Percentiles rank a stretch among this genome's conserved stretches.
These are phyloP conservation scores for Porcisia hertigi DNA, from an alignment of 208 protist species.

Conservation along the genomic window DNA sequence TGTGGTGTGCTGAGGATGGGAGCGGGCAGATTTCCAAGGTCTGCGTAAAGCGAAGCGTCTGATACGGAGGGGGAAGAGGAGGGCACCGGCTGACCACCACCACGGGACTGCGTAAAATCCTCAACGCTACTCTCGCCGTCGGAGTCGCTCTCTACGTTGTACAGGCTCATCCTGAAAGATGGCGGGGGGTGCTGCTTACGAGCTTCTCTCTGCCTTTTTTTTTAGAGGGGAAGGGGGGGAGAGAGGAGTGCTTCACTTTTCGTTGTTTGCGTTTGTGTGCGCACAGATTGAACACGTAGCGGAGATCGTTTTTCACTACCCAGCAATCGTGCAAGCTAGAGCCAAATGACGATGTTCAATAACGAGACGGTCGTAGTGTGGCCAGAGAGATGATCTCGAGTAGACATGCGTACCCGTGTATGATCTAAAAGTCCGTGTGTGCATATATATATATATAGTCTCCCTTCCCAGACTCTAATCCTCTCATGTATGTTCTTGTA, in stretches of 20 bases:
- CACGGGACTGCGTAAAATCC: background rate
- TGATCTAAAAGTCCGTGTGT: background rate
- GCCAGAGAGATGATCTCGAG: no score
- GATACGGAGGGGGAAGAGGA: conserved; percentile 6
- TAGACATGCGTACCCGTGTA: no score
- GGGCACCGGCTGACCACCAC: background rate
- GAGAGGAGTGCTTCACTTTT: background rate
- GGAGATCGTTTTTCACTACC: no score
- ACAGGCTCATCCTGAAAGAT: background rate
- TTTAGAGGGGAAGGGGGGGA: background rate
- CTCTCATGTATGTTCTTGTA: no score
- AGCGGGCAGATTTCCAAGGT: background rate
- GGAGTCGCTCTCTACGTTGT: background rate
- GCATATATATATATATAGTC: background rate
- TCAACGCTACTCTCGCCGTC: background rate
- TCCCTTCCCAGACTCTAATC: no score
- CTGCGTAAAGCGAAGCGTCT: background rate
- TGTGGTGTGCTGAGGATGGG: conserved; percentile 24
- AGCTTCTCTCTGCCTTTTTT: no score
- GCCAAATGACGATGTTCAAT: no score
- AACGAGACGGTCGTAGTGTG: no score
- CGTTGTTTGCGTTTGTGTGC: background rate
- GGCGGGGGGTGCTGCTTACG: no score
- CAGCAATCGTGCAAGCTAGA: no score
- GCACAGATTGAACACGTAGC: no score